phyloP scores from a whole-genome alignment of 495 filamentous ascomycete species.

The Podospora tetraspora region DNA sequence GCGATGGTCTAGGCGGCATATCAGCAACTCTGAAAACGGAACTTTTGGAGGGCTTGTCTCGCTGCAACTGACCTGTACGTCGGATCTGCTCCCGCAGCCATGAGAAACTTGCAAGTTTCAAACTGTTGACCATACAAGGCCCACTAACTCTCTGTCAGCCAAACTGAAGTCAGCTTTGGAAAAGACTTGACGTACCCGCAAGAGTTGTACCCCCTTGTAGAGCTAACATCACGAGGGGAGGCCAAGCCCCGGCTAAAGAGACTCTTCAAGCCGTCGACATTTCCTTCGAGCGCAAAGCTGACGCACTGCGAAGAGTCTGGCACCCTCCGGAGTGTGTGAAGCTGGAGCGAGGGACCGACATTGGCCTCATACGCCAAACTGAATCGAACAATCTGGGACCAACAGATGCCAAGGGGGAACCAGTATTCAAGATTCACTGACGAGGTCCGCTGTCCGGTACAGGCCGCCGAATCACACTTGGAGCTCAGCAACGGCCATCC shows the following conservation, averaged over 20 bases:
- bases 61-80: background rate
- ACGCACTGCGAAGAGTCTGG: background rate
- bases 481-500: slow-evolving; percentile 3
- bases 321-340: background rate
- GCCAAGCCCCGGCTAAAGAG: background rate
- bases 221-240: background rate
- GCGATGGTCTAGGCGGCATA: background rate
- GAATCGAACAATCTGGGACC: background rate
- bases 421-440: slow-evolving; percentile 7
- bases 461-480: slow-evolving; percentile 7
- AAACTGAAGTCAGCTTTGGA: too few species aligned
- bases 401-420: slow-evolving; percentile 6
- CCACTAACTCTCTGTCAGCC: background rate
- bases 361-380: background rate
- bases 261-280: background rate
- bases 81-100: background rate
- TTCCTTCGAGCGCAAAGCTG: background rate
- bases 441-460: background rate
- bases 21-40: background rate
- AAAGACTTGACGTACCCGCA: background rate
- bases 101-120: background rate
- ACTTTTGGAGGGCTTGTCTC: too few species aligned
- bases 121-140: background rate
- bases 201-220: background rate
- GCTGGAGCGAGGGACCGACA: background rate